phyloP scores from a whole-genome alignment of 306 rosid genomes.

The Sicyos edulis region DNA sequence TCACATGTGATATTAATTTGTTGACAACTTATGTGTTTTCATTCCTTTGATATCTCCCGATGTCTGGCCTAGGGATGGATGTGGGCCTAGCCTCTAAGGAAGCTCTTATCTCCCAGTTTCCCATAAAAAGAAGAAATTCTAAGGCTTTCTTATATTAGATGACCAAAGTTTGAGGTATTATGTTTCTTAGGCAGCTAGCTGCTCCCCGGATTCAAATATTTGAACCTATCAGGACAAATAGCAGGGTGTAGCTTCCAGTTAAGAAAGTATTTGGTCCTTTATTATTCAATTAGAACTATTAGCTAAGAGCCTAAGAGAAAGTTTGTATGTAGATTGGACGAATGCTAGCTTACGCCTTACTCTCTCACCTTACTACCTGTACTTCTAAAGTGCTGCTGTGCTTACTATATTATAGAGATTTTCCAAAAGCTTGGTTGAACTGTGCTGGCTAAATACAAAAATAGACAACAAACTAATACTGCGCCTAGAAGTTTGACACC shows the following conservation, averaged over 20 bases:
- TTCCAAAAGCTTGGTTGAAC: too few species aligned
- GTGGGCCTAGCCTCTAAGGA: too few species aligned
- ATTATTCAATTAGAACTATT: neutral
- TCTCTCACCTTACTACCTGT: neutral
- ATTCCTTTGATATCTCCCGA: too few species aligned
- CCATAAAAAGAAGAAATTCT: too few species aligned
- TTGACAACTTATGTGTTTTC: too few species aligned
- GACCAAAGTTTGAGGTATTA: neutral
- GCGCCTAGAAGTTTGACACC: neutral
- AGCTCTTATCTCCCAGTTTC: too few species aligned
- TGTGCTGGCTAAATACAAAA: neutral
- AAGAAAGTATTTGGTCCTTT: neutral
- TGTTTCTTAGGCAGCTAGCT: neutral
- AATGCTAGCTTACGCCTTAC: neutral
- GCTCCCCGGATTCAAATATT: neutral
- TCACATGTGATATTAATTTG: too few species aligned
- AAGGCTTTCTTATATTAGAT: neutral
- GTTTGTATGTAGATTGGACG: neutral
- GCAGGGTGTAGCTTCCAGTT: neutral
- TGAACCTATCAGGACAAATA: neutral
- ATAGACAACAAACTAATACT: neutral
- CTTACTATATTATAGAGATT: neutral
- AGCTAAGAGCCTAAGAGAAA: neutral
- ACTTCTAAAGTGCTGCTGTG: neutral
- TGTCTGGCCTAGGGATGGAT: too few species aligned